Percentiles rank a stretch among this genome's conserved stretches.
phyloP scores from a whole-genome alignment of 192 early-diverging fungal species.

The Backusella luteola region DNA sequence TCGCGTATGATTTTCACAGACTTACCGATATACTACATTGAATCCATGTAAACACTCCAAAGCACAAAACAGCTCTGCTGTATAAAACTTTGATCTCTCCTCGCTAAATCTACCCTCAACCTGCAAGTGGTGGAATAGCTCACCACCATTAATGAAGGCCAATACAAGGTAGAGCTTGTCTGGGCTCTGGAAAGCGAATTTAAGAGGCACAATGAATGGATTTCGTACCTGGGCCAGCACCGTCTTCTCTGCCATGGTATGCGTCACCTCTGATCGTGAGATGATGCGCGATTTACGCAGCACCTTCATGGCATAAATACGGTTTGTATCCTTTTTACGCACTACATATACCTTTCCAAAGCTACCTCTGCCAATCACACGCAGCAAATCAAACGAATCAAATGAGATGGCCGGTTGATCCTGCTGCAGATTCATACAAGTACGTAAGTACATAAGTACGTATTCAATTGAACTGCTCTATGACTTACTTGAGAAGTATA shows the following conservation, averaged over 20 bases:
- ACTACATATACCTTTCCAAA: conserved; percentile 98
- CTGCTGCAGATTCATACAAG: conserved; percentile 30
- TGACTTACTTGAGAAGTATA: conserved; percentile 66
- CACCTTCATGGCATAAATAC: conserved; percentile 98
- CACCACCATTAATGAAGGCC: conserved; percentile 95
- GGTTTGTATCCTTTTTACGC: conserved; percentile 85
- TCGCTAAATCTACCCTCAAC: conserved; percentile 85
- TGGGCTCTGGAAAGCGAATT: conserved; percentile 92
- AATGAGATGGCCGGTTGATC: conserved; percentile 71
- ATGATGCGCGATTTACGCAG: conserved; percentile 93
- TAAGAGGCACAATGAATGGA: conserved; percentile 92
- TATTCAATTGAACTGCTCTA: background rate
- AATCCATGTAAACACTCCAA: conserved; percentile 91
- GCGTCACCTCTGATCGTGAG: conserved; percentile 86
- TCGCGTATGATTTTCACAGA: conserved; percentile 3
- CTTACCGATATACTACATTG: conserved; percentile 81
- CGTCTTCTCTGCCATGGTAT: conserved; percentile 92
- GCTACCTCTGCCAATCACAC: conserved; percentile 94
- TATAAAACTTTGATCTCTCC: conserved; percentile 88
- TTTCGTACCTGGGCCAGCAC: conserved; percentile 87
- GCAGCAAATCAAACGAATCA: conserved; percentile 91
- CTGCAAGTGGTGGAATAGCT: conserved; percentile 95
- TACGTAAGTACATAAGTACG: background rate
- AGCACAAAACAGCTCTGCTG: conserved; percentile 88
- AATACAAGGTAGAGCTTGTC: conserved; percentile 95